Evolutionary conservation across 2,329 filamentous ascomycete species (phyloP).

Genomic region (Diaporthe sp.): DNA sequence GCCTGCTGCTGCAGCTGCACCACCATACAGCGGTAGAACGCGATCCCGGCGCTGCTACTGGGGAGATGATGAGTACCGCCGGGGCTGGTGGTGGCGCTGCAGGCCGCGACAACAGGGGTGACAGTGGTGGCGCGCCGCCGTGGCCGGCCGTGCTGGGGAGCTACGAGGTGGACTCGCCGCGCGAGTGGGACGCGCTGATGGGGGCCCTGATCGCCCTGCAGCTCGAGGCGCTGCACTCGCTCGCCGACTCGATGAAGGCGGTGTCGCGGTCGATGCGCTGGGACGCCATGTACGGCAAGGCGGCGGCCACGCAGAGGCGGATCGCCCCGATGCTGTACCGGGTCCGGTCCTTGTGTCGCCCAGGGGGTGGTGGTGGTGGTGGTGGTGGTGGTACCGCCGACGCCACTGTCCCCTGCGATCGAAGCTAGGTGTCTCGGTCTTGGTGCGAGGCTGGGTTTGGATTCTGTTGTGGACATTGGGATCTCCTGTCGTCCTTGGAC

Average conservation of each 20-base stretch:
- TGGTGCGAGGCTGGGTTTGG: background rate
- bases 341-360: constrained; percentile 1
- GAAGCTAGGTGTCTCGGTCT: background rate
- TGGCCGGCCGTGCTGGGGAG: constrained; percentile 31
- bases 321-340: constrained; percentile 1
- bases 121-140: background rate
- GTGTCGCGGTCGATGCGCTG: background rate
- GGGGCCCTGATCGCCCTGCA: constrained; percentile 30
- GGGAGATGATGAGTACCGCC: no score
- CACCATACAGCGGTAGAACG: background rate
- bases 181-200: constrained; percentile 35
- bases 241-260: background rate
- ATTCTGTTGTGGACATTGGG: background rate
- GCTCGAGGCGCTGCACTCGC: background rate
- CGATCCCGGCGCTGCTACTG: no score
- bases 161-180: constrained; percentile 34
- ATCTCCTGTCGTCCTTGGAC: background rate
- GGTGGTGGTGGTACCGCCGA: background rate
- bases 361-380: background rate
- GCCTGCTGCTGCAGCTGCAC: background rate
- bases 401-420: background rate
- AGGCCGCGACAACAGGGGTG: no score
- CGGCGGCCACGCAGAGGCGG: background rate
- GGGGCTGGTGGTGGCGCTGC: no score
- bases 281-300: background rate